These are phyloP conservation scores for Penicillium goetzii DNA, from an alignment of 495 filamentous ascomycete genomes.

Conservation along the genomic window DNA sequence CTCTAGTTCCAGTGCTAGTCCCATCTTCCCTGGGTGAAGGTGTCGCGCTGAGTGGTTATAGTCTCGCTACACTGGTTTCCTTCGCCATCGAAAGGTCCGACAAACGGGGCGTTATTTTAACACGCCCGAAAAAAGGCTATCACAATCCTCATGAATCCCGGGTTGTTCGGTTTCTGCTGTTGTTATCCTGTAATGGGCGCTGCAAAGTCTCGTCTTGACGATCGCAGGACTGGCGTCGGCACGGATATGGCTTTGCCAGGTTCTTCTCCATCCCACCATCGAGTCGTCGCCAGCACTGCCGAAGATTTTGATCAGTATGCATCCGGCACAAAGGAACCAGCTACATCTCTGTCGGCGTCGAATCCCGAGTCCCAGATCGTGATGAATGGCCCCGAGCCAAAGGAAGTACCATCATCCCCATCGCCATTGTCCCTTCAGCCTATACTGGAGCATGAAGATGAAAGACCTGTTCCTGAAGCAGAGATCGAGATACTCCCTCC, in stretches of 20 bases:
- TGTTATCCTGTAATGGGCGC: conserved; percentile 15
- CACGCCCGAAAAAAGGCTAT: neutral
- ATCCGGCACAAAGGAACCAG: neutral
- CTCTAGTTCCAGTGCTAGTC: neutral
- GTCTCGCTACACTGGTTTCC: conserved; percentile 14
- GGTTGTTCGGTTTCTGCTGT: conserved; percentile 8
- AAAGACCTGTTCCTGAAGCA: neutral
- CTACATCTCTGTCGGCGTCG: neutral
- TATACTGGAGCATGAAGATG: neutral
- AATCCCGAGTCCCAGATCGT: neutral
- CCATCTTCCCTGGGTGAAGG: conserved; percentile 3
- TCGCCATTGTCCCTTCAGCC: conserved; percentile 16
- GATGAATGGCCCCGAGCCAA: neutral
- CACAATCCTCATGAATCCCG: conserved; percentile 7
- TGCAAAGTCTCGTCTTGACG: conserved; percentile 6
- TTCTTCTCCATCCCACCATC: neutral
- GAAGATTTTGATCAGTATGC: neutral
- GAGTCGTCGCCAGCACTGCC: neutral
- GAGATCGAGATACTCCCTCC: neutral
- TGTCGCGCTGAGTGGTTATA: neutral
- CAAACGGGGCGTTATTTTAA: conserved; percentile 15
- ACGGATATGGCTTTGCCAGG: conserved; percentile 12
- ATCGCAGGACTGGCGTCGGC: conserved; percentile 6
- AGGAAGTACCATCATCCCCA: conserved; percentile 13
- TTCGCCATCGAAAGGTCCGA: conserved; percentile 12